Conservation (phyloP, 108 stramenopile genomes). For the Skeletonema marinoi region DNA sequence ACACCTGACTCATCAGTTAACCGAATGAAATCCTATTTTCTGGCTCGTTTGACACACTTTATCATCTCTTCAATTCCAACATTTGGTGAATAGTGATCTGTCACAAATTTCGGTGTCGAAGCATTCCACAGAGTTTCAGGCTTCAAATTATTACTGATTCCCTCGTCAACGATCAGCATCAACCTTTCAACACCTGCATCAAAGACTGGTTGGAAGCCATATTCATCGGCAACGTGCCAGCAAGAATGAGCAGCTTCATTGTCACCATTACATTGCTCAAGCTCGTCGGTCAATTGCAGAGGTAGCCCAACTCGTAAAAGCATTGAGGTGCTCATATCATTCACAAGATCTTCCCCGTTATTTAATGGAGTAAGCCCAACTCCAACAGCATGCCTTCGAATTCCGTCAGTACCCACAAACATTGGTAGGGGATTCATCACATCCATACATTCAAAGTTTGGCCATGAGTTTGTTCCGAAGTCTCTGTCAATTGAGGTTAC, state of each 20-base stretch:
- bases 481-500: constrained; percentile 81
- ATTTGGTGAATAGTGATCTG: constrained; percentile 37
- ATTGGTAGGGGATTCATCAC: constrained; percentile 60
- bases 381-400: constrained; percentile 39
- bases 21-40: no score
- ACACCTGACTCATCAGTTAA: no score
- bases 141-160: not conserved
- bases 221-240: constrained; percentile 19
- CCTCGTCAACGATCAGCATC: constrained; percentile 14
- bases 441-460: constrained; percentile 58
- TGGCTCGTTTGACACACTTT: constrained; percentile 3
- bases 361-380: constrained; percentile 31
- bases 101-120: constrained; percentile 29
- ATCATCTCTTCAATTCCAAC: constrained; percentile 26
- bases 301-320: constrained; percentile 19
- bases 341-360: not conserved
- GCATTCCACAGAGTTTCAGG: constrained; percentile 18
- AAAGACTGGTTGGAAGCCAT: constrained; percentile 41
- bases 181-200: constrained; percentile 54
- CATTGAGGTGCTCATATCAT: constrained; percentile 15
- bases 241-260: not conserved
- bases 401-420: constrained; percentile 48
- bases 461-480: constrained; percentile 61
- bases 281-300: not conserved
- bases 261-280: not conserved